Conservation (phyloP, 441 rosid genomes). For the Mallotus repandus region DNA sequence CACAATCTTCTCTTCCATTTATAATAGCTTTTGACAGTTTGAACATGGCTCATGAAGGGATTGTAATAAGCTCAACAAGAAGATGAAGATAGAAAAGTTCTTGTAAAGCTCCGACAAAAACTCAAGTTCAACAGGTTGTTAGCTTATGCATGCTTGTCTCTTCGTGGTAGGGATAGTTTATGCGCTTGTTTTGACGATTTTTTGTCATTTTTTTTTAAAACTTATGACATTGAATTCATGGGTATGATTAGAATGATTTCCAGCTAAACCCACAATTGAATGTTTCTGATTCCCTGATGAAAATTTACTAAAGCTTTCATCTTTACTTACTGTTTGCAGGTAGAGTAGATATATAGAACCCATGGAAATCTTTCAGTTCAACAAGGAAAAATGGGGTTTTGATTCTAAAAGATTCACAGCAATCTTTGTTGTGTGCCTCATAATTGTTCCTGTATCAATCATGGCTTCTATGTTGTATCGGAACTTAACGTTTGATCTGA, state of each 20-base stretch:
- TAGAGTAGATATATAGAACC: neutral
- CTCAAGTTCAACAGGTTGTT: neutral
- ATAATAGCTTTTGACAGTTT: neutral
- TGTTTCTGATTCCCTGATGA: no score
- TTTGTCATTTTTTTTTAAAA: no score
- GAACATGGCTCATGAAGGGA: neutral
- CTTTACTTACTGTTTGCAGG: neutral
- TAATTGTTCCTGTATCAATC: constrained; percentile 14
- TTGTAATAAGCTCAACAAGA: neutral
- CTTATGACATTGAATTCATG: neutral
- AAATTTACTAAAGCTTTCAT: neutral
- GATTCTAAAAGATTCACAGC: constrained; percentile 12
- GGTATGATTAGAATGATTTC: no score
- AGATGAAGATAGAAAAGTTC: no score
- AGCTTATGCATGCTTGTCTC: no score
- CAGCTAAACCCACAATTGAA: no score
- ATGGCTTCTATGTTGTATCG: constrained; percentile 1
- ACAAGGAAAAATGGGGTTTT: constrained; percentile 8
- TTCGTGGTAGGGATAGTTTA: neutral
- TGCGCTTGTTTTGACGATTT: neutral
- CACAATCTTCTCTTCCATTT: neutral
- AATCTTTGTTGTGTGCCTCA: constrained; percentile 11
- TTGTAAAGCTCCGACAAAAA: neutral
- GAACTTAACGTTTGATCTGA: constrained; percentile 1
- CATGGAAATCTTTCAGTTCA: constrained; percentile 16